Evolutionary conservation across 2,329 filamentous ascomycete genomes (phyloP), one percentile per base, ranked within the genome.

Genomic region (Peltaster fructicola): DNA sequence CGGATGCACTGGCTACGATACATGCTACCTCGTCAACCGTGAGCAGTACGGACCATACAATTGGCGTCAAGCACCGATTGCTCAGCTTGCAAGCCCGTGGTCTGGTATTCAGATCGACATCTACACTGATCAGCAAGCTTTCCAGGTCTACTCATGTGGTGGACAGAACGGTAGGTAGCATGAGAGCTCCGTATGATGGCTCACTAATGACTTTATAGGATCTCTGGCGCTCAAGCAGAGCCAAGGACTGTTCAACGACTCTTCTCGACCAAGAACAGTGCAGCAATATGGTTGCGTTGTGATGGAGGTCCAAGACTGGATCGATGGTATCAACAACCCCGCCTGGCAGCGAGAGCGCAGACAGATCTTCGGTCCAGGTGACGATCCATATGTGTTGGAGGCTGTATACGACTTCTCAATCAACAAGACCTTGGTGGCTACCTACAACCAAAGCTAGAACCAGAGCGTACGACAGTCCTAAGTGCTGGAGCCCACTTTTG

Each of bases 251-350:
- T 51, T 57, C 32, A 59, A 65, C 32, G 39, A 64, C 31, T 34
- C 52, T 2, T 51, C 55, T 15, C 65, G 71, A 38, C 65, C 68
- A 3, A 59, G 72, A 17, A 65, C 65, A 6, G 73, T 81, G 14
- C 63, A 68, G 28, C 48, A 84, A 57, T 80, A 82, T 44, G 82
- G 80, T 15, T 93, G 85, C 51, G 45, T 92, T 14, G 85, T 92
- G 23, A 65, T 93, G 51, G 85, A 93, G 56, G 79, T 88, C 8
- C 69, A 93, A 60, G 82, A 88, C 49, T 93, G 72, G 68, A 91
- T 93, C 44, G 84, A 91, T 47, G 82, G 65, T 14, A 88, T 95
- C 54, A 93, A 92, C 54, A 90, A 92, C 52, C 84, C 84, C 0
- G 68, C 81, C 51, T 93, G 85, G 85, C 70, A 70, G 30, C 67